Evolutionary conservation across 2,329 filamentous ascomycete genomes (phyloP).

Genomic region (Karstenula rhodostoma): DNA sequence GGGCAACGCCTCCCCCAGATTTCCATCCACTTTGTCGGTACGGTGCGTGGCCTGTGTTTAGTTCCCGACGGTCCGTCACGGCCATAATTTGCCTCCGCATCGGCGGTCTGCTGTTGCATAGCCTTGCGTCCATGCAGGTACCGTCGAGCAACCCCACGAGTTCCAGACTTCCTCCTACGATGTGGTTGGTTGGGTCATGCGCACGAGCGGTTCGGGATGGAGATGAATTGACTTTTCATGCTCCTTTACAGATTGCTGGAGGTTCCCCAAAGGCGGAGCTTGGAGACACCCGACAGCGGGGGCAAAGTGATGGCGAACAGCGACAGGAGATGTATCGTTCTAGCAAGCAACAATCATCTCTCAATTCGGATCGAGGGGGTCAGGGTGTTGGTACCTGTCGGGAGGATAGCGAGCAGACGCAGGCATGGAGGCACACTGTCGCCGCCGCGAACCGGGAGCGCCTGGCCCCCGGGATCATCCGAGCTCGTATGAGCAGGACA

Average conservation of each 20-base stretch:
- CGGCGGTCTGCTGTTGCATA: slow-evolving; percentile 22
- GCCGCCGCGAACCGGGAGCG: slow-evolving; percentile 12
- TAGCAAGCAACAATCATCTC: not conserved
- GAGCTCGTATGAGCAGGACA: slow-evolving; percentile 34
- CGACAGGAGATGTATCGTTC: not conserved
- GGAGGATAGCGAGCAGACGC: slow-evolving; percentile 4
- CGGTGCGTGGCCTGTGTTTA: slow-evolving; percentile 30
- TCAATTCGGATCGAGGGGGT: not conserved
- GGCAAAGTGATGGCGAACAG: not conserved
- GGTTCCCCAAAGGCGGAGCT: not conserved
- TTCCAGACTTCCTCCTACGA: not conserved
- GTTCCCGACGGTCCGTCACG: slow-evolving; percentile 32
- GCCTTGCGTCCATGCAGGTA: slow-evolving; percentile 40
- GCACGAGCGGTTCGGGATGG: too few species aligned
- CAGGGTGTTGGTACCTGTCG: slow-evolving; percentile 8
- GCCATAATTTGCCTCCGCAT: slow-evolving; percentile 28
- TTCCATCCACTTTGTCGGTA: slow-evolving; percentile 42
- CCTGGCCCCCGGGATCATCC: slow-evolving; percentile 28
- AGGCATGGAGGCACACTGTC: slow-evolving; percentile 6
- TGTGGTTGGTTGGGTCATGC: not conserved
- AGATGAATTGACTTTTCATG: not conserved
- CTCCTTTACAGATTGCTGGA: not conserved
- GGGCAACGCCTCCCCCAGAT: slow-evolving; percentile 34
- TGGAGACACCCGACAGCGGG: not conserved
- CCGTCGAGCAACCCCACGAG: slow-evolving; percentile 14